phyloP scores from a whole-genome alignment of 768 basidiomycete species.

The Tricholoma sp. region DNA sequence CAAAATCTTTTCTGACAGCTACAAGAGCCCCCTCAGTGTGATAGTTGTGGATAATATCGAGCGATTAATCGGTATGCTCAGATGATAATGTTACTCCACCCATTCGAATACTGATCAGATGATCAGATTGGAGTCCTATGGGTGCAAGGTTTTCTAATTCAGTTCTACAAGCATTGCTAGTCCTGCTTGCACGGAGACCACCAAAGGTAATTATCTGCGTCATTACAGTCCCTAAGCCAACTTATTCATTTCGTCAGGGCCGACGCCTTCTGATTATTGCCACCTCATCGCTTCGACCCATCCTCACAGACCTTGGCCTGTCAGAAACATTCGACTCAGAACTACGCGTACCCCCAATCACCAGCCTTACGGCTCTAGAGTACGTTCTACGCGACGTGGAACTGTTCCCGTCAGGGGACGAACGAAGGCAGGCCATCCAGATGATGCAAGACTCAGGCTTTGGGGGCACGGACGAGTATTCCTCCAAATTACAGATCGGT shows the following conservation, averaged over 20 bases:
- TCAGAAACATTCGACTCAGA: slow-evolving; percentile 88
- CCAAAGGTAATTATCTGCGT: slow-evolving; percentile 65
- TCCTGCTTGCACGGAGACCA: slow-evolving; percentile 82
- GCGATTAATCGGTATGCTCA: slow-evolving; percentile 68
- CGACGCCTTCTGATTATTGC: slow-evolving; percentile 89
- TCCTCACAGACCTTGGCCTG: slow-evolving; percentile 85
- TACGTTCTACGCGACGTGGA: slow-evolving; percentile 73
- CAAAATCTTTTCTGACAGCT: slow-evolving; percentile 91
- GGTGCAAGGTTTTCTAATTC: slow-evolving; percentile 96
- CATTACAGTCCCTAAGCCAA: slow-evolving; percentile 3
- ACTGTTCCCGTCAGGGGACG: slow-evolving; percentile 57
- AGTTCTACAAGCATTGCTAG: slow-evolving; percentile 85
- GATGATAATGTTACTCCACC: not conserved
- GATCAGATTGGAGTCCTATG: slow-evolving; percentile 90
- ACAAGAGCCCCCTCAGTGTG: slow-evolving; percentile 95
- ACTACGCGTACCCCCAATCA: slow-evolving; percentile 78
- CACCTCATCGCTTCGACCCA: slow-evolving; percentile 83
- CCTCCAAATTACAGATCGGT: slow-evolving; percentile 66
- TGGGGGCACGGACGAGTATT: slow-evolving; percentile 37
- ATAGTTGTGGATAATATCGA: slow-evolving; percentile 95
- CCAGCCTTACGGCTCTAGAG: slow-evolving; percentile 65
- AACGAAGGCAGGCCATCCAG: slow-evolving; percentile 52
- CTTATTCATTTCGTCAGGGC: slow-evolving; percentile 42
- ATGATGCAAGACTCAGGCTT: slow-evolving; percentile 77
- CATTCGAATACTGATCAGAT: not conserved